phyloP scores from a whole-genome alignment of 1,284 basidiomycete genomes.

The Pseudozyma thailandica region DNA sequence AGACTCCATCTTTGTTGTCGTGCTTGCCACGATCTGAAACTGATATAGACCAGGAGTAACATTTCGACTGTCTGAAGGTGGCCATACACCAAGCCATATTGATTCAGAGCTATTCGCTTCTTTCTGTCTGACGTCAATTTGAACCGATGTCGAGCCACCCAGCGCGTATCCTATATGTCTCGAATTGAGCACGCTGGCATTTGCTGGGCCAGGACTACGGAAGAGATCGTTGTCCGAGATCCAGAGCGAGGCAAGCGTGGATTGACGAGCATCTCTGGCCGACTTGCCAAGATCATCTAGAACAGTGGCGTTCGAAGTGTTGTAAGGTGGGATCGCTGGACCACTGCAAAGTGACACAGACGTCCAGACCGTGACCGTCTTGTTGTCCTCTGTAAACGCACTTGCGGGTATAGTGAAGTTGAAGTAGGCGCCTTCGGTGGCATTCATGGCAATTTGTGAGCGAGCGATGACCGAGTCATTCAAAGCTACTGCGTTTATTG shows the following conservation, averaged over 20 bases:
- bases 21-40: slow-evolving; percentile 47
- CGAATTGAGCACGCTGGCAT: slow-evolving; percentile 31
- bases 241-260: slow-evolving; percentile 55
- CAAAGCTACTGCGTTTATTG: slow-evolving; percentile 29
- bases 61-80: slow-evolving; percentile 49
- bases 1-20: slow-evolving; percentile 45
- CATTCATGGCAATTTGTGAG: slow-evolving; percentile 33
- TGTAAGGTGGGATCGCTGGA: slow-evolving; percentile 59
- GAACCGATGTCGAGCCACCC: slow-evolving; percentile 56
- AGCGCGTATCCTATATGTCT: slow-evolving; percentile 41
- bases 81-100: slow-evolving; percentile 61
- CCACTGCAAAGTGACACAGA: slow-evolving; percentile 60
- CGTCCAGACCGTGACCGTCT: slow-evolving; percentile 41
- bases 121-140: slow-evolving; percentile 29
- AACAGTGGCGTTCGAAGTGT: slow-evolving; percentile 54
- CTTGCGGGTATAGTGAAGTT: slow-evolving; percentile 43
- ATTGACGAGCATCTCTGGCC: slow-evolving; percentile 42
- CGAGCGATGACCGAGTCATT: slow-evolving; percentile 54
- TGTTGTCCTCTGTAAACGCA: slow-evolving; percentile 18
- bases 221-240: slow-evolving; percentile 42
- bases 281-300: slow-evolving; percentile 38
- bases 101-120: slow-evolving; percentile 44
- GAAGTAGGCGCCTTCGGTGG: slow-evolving; percentile 46
- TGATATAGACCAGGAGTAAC: slow-evolving; percentile 42
- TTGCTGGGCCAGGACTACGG: slow-evolving; percentile 49